Conservation (phyloP, 768 basidiomycete genomes). For the Postia placenta region DNA sequence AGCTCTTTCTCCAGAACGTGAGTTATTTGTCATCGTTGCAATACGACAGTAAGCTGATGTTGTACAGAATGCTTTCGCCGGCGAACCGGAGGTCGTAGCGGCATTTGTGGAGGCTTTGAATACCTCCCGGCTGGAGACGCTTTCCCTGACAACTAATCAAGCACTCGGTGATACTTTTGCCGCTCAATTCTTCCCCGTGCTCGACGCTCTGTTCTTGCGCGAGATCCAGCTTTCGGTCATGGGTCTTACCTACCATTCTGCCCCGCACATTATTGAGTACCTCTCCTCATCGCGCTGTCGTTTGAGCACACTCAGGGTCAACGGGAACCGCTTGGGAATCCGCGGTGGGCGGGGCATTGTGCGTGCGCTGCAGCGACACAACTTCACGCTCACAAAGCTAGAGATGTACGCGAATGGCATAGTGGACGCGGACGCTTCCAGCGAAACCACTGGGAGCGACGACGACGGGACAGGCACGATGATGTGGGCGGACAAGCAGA, state of each 20-base stretch:
- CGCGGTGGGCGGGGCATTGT: constrained; percentile 40
- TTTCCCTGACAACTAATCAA: constrained; percentile 47
- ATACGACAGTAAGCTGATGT: background rate
- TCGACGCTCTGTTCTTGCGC: constrained; percentile 42
- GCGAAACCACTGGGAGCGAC: constrained; percentile 19
- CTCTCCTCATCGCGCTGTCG: constrained; percentile 45
- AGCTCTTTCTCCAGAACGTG: constrained; percentile 55
- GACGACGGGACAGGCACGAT: constrained; percentile 19
- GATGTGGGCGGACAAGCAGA: constrained; percentile 32
- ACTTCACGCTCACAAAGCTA: constrained; percentile 41
- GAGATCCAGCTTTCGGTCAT: constrained; percentile 50
- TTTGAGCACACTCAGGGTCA: constrained; percentile 45
- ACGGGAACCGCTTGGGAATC: constrained; percentile 47
- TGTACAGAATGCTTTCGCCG: constrained; percentile 35
- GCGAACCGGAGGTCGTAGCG: constrained; percentile 27
- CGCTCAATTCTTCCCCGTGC: constrained; percentile 40
- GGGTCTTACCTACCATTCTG: constrained; percentile 21
- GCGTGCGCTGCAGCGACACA: constrained; percentile 36
- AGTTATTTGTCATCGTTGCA: constrained; percentile 15
- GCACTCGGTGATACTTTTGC: constrained; percentile 46
- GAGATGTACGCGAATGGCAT: constrained; percentile 43
- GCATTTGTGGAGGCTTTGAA: constrained; percentile 47
- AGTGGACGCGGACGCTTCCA: constrained; percentile 19
- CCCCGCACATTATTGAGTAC: constrained; percentile 39
- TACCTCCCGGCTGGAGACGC: constrained; percentile 41